Evolutionary conservation across 768 basidiomycete species (phyloP), one percentile per base, ranked within the genome.

Genomic region (Trametes meyenii): DNA sequence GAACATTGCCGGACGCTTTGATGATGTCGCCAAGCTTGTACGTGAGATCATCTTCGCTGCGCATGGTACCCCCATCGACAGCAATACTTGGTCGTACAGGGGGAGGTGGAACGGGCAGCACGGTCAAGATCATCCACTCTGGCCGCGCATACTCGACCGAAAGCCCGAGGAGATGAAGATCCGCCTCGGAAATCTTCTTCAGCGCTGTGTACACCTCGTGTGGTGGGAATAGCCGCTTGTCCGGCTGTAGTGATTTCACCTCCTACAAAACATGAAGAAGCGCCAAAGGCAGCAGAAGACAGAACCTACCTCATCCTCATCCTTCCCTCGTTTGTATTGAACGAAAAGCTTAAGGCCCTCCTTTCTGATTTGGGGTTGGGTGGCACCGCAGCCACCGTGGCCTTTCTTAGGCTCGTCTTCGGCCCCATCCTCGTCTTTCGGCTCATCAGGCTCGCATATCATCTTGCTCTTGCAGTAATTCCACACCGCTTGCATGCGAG

Each of bases 71-170:
- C 21, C 96, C 96, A 67, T 98, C 96, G 29, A 98, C 92, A 13
- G 96, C 90, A 59, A 99, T 98, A 76, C 94, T 96, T 0, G 97
- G 97, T 50, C 97, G 93, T 55, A 99, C 97, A 8, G 97, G 94
- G 6, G 96, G 96, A 1, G 97, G 97, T 1, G 97, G 97, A 0
- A 99, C 96, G 38, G 97, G 97, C 73, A 98, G 83, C 39, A 98
- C 94, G 0, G 97, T 98, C 43, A 98, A 78, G 66, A 99, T 97
- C 97, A 99, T 98, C 97, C 97, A 99, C 70, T 98, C 94, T 2
- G 97, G 97, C 43, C 96, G 86, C 7, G 97, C 96, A 72, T 97
- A 98, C 72, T 94, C 92, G 60, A 95, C 92, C 26, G 92, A 96
- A 11, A 98, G 85, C 39, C 97, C 97, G 66, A 98, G 85, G 26